Percentiles rank a stretch among this genome's conserved stretches.
phyloP scores from a whole-genome alignment of 2,329 filamentous ascomycete genomes.

The Aspergillus calidoustus region DNA sequence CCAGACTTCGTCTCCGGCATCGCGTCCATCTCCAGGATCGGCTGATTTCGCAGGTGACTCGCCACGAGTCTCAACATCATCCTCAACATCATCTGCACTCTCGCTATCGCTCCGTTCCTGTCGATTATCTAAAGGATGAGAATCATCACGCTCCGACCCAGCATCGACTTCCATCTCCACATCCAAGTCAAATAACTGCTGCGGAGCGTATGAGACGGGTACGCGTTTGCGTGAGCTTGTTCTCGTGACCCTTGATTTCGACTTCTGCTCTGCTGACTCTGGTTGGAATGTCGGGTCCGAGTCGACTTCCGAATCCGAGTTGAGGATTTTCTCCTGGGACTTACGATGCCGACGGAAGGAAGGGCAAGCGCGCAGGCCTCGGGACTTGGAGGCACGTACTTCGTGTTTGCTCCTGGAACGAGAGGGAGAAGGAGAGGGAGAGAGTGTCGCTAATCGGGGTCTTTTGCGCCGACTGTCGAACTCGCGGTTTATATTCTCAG shows the following conservation, averaged over 20 bases:
- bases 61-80: too few relatives aligned
- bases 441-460: conserved; percentile 27
- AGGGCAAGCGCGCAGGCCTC: not conserved
- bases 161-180: conserved; percentile 7
- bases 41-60: too few relatives aligned
- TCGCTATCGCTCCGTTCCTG: not conserved
- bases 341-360: not conserved
- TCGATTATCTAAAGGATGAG: not conserved
- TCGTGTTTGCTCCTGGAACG: not conserved
- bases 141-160: not conserved
- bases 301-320: not conserved
- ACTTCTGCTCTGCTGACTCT: not conserved
- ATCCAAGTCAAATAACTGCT: not conserved
- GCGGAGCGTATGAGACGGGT: conserved; percentile 3
- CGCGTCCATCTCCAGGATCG: too few relatives aligned
- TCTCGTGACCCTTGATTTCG: not conserved
- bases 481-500: conserved; percentile 34
- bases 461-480: conserved; percentile 37
- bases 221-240: conserved; percentile 4
- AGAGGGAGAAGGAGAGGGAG: not conserved
- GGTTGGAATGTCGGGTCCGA: conserved; percentile 5
- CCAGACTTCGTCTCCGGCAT: too few relatives aligned
- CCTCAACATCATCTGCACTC: not conserved
- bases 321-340: not conserved
- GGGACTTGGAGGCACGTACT: not conserved